Conservation (phyloP, 2,329 filamentous ascomycete species). For the Ascochyta viciae-villosae region DNA sequence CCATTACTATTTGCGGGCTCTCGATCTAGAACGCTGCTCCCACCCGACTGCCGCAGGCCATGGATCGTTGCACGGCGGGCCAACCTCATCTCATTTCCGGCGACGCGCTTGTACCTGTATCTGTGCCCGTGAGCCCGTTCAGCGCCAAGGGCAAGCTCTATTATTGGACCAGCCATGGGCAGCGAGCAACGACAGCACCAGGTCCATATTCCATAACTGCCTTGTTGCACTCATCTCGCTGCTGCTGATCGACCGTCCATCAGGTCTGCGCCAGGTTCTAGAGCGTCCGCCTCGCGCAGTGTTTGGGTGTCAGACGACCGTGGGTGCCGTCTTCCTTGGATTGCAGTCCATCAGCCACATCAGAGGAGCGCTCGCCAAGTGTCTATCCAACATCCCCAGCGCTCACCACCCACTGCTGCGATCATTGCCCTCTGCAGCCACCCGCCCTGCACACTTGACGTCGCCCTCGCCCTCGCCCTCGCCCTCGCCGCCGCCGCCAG, state of each 20-base stretch:
- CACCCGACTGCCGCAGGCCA: slow-evolving; percentile 5
- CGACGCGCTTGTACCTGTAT: slow-evolving; percentile 21
- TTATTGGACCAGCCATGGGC: slow-evolving; percentile 28
- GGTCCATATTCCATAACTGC: not conserved
- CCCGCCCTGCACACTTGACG: slow-evolving; percentile 37
- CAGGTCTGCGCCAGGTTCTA: slow-evolving; percentile 15
- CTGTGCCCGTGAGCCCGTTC: slow-evolving; percentile 2
- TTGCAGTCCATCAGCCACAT: slow-evolving; percentile 35
- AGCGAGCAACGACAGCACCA: slow-evolving; percentile 23
- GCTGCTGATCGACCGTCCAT: slow-evolving; percentile 20
- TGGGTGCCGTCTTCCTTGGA: slow-evolving; percentile 26
- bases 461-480: slow-evolving; percentile 21
- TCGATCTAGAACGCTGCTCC: slow-evolving; percentile 14
- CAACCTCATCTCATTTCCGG: slow-evolving; percentile 22
- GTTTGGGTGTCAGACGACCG: slow-evolving; percentile 36
- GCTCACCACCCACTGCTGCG: slow-evolving; percentile 20
- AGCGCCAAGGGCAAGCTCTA: slow-evolving; percentile 32
- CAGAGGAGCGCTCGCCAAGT: slow-evolving; percentile 29
- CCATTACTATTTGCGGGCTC: not conserved
- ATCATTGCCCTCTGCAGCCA: slow-evolving; percentile 36
- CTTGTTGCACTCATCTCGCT: slow-evolving; percentile 10
- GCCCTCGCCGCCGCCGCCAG: not conserved
- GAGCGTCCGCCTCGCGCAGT: slow-evolving; percentile 2
- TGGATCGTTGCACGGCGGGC: slow-evolving; percentile 20
- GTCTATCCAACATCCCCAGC: slow-evolving; percentile 14